Percentiles rank a stretch among this genome's conserved stretches.
Evolutionary conservation across 2,329 filamentous ascomycete species (phyloP).

Genomic region (Fusarium chuoi): DNA sequence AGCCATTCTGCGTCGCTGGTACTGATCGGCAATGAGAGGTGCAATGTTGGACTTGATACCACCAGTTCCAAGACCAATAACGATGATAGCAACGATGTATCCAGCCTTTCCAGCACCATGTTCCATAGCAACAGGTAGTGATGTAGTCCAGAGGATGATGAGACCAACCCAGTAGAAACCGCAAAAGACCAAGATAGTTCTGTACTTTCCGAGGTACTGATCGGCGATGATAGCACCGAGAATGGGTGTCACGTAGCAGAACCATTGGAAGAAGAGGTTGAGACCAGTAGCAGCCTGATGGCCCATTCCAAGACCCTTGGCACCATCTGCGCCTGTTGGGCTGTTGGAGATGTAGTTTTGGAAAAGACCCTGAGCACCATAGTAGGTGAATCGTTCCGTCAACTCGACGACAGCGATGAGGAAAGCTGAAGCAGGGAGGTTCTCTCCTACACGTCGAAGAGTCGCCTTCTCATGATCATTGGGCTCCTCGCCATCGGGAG

Average conservation of each 20-base stretch:
- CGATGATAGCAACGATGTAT: constrained; percentile 65
- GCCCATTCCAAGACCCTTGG: constrained; percentile 65
- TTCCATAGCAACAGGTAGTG: constrained; percentile 52
- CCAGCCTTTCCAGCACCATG: constrained; percentile 58
- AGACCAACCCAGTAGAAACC: constrained; percentile 68
- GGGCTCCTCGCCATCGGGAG: constrained; percentile 61
- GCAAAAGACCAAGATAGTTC: constrained; percentile 68
- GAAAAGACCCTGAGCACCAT: constrained; percentile 63
- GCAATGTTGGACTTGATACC: constrained; percentile 75
- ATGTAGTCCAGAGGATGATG: constrained; percentile 63
- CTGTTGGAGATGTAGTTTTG: constrained; percentile 63
- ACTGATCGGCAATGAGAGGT: constrained; percentile 72
- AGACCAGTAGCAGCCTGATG: constrained; percentile 65
- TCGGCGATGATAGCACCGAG: constrained; percentile 66
- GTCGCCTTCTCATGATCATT: constrained; percentile 61
- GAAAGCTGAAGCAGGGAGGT: constrained; percentile 64
- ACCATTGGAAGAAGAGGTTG: constrained; percentile 66
- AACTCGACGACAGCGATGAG: constrained; percentile 67
- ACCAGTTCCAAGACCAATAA: constrained; percentile 74
- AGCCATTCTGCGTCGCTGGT: constrained; percentile 63
- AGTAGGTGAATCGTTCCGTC: constrained; percentile 68
- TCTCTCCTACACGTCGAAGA: constrained; percentile 64
- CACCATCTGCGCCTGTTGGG: constrained; percentile 48
- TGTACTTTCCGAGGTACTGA: constrained; percentile 69
- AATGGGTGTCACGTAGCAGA: constrained; percentile 56